A percentile compares a stretch with the other conserved stretches of the same genome.
Conservation (phyloP, 352 stramenopile genomes). For the Globisporangium radiosum region DNA sequence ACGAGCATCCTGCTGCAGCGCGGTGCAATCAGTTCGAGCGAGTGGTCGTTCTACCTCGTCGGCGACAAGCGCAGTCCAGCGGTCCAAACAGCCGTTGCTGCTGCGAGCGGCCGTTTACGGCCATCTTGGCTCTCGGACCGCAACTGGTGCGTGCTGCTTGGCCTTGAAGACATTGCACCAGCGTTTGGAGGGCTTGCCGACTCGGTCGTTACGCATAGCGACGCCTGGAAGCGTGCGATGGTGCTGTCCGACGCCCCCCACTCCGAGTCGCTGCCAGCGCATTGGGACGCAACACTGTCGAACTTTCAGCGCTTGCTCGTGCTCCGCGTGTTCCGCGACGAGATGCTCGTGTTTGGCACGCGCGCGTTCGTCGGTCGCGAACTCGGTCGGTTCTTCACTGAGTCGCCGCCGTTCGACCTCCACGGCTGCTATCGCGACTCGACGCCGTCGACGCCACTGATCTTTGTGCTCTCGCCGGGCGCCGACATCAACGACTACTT, state of each 20-base stretch:
- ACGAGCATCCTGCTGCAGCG: constrained; percentile 81
- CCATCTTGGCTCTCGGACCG: constrained; percentile 75
- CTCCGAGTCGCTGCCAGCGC: constrained; percentile 49
- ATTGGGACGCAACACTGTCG: constrained; percentile 65
- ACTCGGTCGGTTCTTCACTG: constrained; percentile 82
- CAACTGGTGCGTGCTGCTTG: constrained; percentile 65
- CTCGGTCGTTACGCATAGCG: constrained; percentile 33
- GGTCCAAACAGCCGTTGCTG: constrained; percentile 28
- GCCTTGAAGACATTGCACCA: constrained; percentile 58
- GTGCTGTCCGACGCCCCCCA: constrained; percentile 77
- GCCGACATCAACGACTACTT: constrained; percentile 94
- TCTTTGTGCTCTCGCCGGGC: constrained; percentile 91
- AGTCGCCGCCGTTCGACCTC: constrained; percentile 91
- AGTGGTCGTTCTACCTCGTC: constrained; percentile 89
- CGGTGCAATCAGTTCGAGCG: constrained; percentile 49
- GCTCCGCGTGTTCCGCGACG: constrained; percentile 83
- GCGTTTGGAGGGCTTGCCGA: constrained; percentile 39
- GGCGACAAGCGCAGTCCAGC: constrained; percentile 74
- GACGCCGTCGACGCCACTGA: constrained; percentile 87
- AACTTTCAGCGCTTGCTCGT: constrained; percentile 90
- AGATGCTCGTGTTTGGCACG: constrained; percentile 88
- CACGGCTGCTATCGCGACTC: constrained; percentile 90
- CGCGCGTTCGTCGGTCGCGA: constrained; percentile 76
- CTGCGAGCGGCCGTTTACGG: constrained; percentile 23
- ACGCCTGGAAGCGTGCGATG: constrained; percentile 76